Base-by-base conservation (phyloP, 1,284 basidiomycete species). In the Fomitopsis pinicola region DNA sequence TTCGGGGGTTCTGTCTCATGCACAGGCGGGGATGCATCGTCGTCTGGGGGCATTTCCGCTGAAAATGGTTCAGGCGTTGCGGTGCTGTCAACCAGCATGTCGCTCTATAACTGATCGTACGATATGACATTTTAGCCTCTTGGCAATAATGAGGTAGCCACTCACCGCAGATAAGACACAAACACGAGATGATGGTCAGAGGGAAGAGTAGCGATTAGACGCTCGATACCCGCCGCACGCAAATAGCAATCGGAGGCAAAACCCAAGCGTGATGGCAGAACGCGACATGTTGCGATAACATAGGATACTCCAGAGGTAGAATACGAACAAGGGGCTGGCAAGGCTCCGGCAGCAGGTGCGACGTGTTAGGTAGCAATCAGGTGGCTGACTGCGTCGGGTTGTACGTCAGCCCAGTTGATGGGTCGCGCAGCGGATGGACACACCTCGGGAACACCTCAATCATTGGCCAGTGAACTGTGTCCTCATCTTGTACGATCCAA, bases 401-500 rank as follows among this genome's bases (percentile, higher is more conserved):
- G 12, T 19, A 9, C 46, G 9, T 48, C n/a, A 45, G 44, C n/a
- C 44, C 5, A 19, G 19, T 30, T 9, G 22, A 12, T 5, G 26
- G 0, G 28, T 22, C 12, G 10, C 22, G 2, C 22, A 12, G 9
- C 26, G 17, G 15, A 15, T 5, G 6, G 14, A 33, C 48, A n/a
- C 48, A 50, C 48, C 26, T 33, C 14, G 3, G 12, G 5, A 3
- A 48, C 10, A 48, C 26, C 5, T 15, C 48, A 17, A 17, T 33
- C 15, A 50, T 33, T 50, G 48, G 28, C 48, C 48, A 17, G 26
- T 50, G n/a, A 54, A 22, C 19, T 45, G 55, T 7, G 48, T 38
- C 28, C 46, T 59, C 60, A 65, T 70, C 63, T 80, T 81, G 60
- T 73, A 80, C 17, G 78, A 79, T 42, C 79, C 78, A 61, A 76